Conservation (phyloP, 306 rosid species). For the Adenanthera pavonina region DNA sequence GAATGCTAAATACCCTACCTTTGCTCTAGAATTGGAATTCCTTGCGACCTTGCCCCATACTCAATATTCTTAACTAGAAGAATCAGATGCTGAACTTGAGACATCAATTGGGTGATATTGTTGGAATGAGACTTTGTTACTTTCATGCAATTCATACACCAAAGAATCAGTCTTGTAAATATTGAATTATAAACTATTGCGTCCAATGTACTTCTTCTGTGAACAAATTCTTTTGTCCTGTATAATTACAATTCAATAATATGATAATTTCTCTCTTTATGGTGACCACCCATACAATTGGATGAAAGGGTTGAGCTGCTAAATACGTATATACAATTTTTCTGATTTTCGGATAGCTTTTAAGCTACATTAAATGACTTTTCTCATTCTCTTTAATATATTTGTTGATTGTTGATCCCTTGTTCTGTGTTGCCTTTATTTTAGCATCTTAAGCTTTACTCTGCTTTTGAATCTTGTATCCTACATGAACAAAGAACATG, state of each 20-base stretch:
- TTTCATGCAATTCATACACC: background rate
- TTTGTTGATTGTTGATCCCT: background rate
- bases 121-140: background rate
- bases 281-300: background rate
- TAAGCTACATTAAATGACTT: background rate
- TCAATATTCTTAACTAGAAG: background rate
- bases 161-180: background rate
- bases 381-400: background rate
- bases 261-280: background rate
- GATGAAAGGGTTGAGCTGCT: background rate
- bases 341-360: constrained; percentile 23
- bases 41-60: background rate
- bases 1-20: background rate
- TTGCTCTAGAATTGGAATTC: background rate
- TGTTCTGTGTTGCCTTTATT: background rate
- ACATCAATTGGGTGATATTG: background rate
- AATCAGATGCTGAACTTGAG: background rate
- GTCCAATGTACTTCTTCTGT: background rate
- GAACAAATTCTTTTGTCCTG: background rate
- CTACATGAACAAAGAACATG: background rate
- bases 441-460: constrained; percentile 4
- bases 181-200: background rate
- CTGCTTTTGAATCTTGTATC: background rate
- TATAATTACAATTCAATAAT: background rate
- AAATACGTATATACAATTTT: background rate